Evolutionary conservation across 1,284 basidiomycete species (phyloP).

Genomic region (Puccinia hordei): DNA sequence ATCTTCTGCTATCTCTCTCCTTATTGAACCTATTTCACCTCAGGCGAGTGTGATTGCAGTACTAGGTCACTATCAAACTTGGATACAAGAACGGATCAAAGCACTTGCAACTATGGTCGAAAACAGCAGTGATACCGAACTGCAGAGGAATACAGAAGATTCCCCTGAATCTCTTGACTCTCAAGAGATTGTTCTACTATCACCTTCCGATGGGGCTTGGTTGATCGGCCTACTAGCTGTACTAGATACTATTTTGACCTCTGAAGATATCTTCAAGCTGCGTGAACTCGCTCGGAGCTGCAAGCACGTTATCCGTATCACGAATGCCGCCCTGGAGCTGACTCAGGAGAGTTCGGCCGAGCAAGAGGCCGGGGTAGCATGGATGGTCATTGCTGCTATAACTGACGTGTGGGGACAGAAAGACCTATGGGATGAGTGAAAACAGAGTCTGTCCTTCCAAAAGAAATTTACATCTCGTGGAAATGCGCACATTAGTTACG

Average conservation of each 20-base stretch:
- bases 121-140: conserved; percentile 1
- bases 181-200: conserved; percentile 27
- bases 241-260: conserved; percentile 21
- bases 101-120: neutral
- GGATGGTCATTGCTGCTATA: conserved; percentile 38
- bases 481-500: too few species aligned
- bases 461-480: too few species aligned
- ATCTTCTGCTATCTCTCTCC: neutral
- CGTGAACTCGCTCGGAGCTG: conserved; percentile 32
- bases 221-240: conserved; percentile 27
- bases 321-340: neutral
- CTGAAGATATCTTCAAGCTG: conserved; percentile 32
- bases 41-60: conserved; percentile 32
- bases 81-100: conserved; percentile 34
- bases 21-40: neutral
- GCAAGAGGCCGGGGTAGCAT: conserved; percentile 11
- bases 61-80: conserved; percentile 23
- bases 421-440: conserved; percentile 37
- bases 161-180: neutral
- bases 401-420: conserved; percentile 45
- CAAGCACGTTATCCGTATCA: conserved; percentile 30
- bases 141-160: neutral
- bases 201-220: conserved; percentile 31
- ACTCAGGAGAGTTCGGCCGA: neutral
- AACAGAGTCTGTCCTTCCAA: neutral